Evolutionary conservation across 2,329 filamentous ascomycete genomes (phyloP).

Genomic region (Aspergillus carbonarius): DNA sequence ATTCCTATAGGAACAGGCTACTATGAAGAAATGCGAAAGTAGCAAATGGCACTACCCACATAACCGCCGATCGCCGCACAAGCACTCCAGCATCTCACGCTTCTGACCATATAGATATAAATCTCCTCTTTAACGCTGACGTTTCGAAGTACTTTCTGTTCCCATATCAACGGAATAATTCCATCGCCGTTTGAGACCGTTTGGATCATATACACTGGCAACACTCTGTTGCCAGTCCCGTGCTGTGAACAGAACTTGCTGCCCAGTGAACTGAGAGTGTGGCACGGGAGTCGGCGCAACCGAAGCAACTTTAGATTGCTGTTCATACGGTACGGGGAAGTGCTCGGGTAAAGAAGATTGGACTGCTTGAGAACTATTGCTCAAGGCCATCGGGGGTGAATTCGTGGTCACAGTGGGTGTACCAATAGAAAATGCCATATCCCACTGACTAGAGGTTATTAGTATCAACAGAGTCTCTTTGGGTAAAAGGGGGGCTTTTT

Average conservation of each 20-base stretch:
- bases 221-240: slow-evolving; percentile 51
- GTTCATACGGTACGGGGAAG: slow-evolving; percentile 37
- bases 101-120: not conserved
- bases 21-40: not conserved
- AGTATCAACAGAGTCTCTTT: not conserved
- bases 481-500: no score
- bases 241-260: slow-evolving; percentile 43
- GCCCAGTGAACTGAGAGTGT: slow-evolving; percentile 34
- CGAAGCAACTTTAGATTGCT: slow-evolving; percentile 29
- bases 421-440: slow-evolving; percentile 83
- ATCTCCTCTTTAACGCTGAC: slow-evolving; percentile 27
- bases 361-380: slow-evolving; percentile 28
- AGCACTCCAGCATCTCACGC: not conserved
- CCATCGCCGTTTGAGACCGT: slow-evolving; percentile 47
- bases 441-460: slow-evolving; percentile 72
- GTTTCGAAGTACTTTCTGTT: slow-evolving; percentile 32
- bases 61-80: not conserved
- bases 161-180: slow-evolving; percentile 38
- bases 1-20: not conserved
- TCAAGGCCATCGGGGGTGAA: slow-evolving; percentile 43
- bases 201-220: slow-evolving; percentile 48
- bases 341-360: slow-evolving; percentile 29
- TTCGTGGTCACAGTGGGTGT: slow-evolving; percentile 42
- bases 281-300: slow-evolving; percentile 32
- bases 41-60: not conserved